These are phyloP conservation scores for Blakeslea trispora DNA, from an alignment of 371 early-diverging fungal genomes.

Conservation along the genomic window DNA sequence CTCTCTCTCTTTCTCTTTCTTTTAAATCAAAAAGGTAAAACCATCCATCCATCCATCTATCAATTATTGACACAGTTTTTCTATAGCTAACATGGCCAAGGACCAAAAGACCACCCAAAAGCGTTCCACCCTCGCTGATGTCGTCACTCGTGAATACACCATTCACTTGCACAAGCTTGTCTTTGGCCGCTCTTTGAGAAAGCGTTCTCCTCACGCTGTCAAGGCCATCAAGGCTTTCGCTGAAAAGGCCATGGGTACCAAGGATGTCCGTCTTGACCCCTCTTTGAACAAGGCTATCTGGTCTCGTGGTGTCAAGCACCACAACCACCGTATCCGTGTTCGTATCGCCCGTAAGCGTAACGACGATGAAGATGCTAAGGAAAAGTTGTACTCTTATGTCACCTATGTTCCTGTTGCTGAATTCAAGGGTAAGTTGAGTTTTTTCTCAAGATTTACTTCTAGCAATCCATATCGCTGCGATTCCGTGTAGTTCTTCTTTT, in stretches of 20 bases:
- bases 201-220: constrained; percentile 92
- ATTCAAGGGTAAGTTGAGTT: constrained; percentile 70
- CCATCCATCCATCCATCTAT: constrained; percentile 1
- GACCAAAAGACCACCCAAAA: constrained; percentile 31
- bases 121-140: constrained; percentile 63
- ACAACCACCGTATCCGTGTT: constrained; percentile 91
- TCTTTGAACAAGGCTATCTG: constrained; percentile 81
- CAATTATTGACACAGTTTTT: constrained; percentile 44
- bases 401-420: constrained; percentile 78
- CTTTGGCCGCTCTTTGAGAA: constrained; percentile 87
- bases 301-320: constrained; percentile 86
- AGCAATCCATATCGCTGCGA: constrained; percentile 2
- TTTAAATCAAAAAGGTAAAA: neutral
- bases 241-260: constrained; percentile 84
- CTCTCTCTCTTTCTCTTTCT: neutral
- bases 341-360: constrained; percentile 89
- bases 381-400: constrained; percentile 91
- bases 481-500: constrained; percentile 7
- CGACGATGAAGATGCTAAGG: constrained; percentile 90
- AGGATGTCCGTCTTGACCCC: constrained; percentile 78
- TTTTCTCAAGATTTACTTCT: neutral
- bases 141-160: constrained; percentile 91
- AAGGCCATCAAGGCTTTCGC: constrained; percentile 89
- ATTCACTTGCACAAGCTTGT: constrained; percentile 92
- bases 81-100: constrained; percentile 20